A percentile compares a stretch with the other conserved stretches of the same genome.
These are phyloP conservation scores for Oemleria cerasiformis DNA, from an alignment of 306 rosid genomes.

Conservation along the genomic window DNA sequence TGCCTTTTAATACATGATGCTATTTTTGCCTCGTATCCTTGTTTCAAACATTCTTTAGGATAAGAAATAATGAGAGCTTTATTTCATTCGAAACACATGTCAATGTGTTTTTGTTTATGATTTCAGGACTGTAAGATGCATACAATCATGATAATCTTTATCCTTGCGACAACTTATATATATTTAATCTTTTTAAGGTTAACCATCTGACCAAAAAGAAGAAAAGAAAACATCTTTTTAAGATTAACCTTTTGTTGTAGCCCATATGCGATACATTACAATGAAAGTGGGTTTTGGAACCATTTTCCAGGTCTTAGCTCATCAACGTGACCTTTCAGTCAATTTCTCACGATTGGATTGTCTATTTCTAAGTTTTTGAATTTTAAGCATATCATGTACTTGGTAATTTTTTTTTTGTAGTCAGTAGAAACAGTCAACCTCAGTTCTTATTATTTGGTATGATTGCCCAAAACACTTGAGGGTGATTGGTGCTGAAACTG, in stretches of 20 bases:
- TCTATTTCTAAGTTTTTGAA: slow-evolving; percentile 7
- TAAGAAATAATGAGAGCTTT: not conserved
- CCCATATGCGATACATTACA: not conserved
- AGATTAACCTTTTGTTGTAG: not conserved
- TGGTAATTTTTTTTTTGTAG: not conserved
- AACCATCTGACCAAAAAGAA: not conserved
- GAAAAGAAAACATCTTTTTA: not conserved
- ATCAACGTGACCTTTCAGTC: not conserved
- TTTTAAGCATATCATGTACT: not conserved
- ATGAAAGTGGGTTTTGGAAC: not conserved
- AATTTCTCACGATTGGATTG: not conserved
- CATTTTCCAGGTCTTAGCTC: not conserved
- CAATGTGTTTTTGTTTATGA: not conserved
- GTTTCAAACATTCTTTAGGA: not conserved
- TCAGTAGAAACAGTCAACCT: not conserved
- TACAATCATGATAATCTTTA: not conserved
- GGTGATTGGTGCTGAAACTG: not conserved
- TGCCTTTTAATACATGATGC: not conserved
- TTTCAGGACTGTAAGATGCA: not conserved
- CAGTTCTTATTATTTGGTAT: not conserved
- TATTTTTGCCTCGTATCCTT: not conserved
- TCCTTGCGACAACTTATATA: not conserved
- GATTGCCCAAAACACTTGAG: not conserved
- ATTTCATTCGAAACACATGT: not conserved
- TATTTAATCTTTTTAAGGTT: not conserved